Evolutionary conservation across 2,329 filamentous ascomycete genomes (phyloP).

Genomic region (Aspergillus amoenus): DNA sequence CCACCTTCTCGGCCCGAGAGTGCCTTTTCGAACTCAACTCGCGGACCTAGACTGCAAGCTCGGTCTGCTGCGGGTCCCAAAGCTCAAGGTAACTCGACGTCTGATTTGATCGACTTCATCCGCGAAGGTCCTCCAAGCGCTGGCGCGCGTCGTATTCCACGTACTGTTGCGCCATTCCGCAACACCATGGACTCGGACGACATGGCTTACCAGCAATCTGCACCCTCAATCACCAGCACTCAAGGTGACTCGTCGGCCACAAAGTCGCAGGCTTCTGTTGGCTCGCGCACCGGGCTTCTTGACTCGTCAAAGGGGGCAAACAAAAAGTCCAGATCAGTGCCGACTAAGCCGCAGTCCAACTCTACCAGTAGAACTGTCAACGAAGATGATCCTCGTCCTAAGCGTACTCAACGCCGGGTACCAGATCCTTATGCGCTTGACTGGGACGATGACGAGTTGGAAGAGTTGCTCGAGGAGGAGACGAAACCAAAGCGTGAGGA

Average conservation of each 20-base stretch:
- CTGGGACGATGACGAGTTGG: constrained; percentile 62
- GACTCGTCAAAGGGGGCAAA: constrained; percentile 38
- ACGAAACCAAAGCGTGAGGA: constrained; percentile 41
- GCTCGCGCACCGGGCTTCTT: constrained; percentile 71
- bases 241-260: constrained; percentile 53
- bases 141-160: constrained; percentile 70
- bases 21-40: constrained; percentile 18
- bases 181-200: constrained; percentile 85
- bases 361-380: constrained; percentile 7
- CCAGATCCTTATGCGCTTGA: constrained; percentile 95
- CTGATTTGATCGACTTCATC: constrained; percentile 94
- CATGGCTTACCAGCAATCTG: constrained; percentile 39
- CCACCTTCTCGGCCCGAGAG: constrained; percentile 17
- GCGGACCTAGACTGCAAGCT: constrained; percentile 59
- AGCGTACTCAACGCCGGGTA: constrained; percentile 72
- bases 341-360: constrained; percentile 9
- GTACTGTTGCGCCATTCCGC: constrained; percentile 80
- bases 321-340: constrained; percentile 26
- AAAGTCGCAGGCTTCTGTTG: constrained; percentile 59
- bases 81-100: constrained; percentile 60
- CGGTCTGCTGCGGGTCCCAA: constrained; percentile 66
- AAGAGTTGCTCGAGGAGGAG: constrained; percentile 50
- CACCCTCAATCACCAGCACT: constrained; percentile 41
- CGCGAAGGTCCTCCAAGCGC: constrained; percentile 73
- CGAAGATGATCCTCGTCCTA: constrained; percentile 54